These are phyloP conservation scores for Cladosporium sp. DNA, from an alignment of 2,329 filamentous ascomycete species.

Conservation along the genomic window DNA sequence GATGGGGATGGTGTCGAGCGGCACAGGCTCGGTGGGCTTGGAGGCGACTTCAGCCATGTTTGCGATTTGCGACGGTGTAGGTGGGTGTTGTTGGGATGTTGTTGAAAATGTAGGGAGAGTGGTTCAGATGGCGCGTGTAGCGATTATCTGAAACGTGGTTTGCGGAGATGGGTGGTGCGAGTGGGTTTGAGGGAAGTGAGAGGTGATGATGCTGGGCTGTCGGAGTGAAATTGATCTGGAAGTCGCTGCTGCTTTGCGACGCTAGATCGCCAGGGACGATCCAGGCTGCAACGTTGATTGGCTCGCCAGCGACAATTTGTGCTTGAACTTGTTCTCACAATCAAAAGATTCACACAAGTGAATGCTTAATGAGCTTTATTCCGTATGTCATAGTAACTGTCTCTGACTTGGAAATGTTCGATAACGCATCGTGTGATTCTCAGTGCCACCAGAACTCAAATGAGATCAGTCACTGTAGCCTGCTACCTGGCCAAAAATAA, in stretches of 20 bases:
- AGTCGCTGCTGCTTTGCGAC: constrained; percentile 9
- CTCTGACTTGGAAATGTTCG: background rate
- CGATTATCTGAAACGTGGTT: constrained; percentile 7
- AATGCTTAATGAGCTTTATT: background rate
- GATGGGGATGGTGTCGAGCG: constrained; percentile 57
- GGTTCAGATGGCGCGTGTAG: constrained; percentile 4
- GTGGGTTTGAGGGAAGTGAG: background rate
- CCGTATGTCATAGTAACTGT: background rate
- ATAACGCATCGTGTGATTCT: background rate
- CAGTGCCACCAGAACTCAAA: background rate
- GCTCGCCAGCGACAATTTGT: background rate
- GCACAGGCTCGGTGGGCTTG: constrained; percentile 44
- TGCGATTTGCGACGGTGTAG: constrained; percentile 20
- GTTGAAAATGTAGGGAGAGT: background rate
- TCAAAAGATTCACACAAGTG: background rate
- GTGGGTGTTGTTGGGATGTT: background rate
- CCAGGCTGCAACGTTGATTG: background rate
- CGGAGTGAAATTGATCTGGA: constrained; percentile 16
- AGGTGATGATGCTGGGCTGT: constrained; percentile 4
- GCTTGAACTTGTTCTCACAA: background rate
- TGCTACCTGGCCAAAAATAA: no score
- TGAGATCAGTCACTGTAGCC: background rate
- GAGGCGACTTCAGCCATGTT: constrained; percentile 39
- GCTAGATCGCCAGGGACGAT: constrained; percentile 15
- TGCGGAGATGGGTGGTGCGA: constrained; percentile 2